These are phyloP conservation scores for Backusella psychrophila DNA, from an alignment of 192 early-diverging fungal species.

Conservation along the genomic window DNA sequence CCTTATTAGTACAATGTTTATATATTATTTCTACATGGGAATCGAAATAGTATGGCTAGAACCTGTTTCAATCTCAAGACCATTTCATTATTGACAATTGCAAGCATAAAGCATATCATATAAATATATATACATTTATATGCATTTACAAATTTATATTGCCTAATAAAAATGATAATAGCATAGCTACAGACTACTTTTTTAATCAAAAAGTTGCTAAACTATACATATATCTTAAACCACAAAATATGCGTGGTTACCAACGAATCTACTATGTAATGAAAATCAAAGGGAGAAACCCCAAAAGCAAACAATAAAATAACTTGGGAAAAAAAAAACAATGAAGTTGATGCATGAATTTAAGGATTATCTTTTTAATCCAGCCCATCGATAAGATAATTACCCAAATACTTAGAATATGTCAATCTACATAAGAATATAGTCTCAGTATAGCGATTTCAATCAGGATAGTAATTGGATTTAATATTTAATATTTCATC, in stretches of 20 bases:
- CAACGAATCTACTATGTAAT: background rate
- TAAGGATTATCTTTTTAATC: too few relatives aligned
- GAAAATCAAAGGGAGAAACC: background rate
- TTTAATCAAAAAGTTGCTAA: background rate
- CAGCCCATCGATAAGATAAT: too few relatives aligned
- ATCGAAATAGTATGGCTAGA: background rate
- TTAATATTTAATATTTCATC: too few relatives aligned
- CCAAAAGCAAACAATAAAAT: background rate
- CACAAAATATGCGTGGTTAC: background rate
- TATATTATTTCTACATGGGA: background rate
- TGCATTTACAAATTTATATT: background rate
- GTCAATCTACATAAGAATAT: too few relatives aligned
- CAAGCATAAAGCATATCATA: background rate
- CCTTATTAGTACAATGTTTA: background rate
- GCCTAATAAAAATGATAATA: background rate
- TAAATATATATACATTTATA: too few relatives aligned
- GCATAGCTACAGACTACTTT: background rate
- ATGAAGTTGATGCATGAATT: too few relatives aligned
- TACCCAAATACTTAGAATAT: too few relatives aligned
- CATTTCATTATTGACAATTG: background rate
- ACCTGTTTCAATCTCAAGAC: background rate
- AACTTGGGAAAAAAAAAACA: background rate
- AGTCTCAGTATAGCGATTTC: too few relatives aligned
- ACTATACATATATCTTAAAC: background rate
- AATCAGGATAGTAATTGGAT: too few relatives aligned